Percentiles rank a stretch among this genome's conserved stretches.
These are phyloP conservation scores for Cordyceps cateniannulata DNA, from an alignment of 2,329 filamentous ascomycete genomes.

Conservation along the genomic window DNA sequence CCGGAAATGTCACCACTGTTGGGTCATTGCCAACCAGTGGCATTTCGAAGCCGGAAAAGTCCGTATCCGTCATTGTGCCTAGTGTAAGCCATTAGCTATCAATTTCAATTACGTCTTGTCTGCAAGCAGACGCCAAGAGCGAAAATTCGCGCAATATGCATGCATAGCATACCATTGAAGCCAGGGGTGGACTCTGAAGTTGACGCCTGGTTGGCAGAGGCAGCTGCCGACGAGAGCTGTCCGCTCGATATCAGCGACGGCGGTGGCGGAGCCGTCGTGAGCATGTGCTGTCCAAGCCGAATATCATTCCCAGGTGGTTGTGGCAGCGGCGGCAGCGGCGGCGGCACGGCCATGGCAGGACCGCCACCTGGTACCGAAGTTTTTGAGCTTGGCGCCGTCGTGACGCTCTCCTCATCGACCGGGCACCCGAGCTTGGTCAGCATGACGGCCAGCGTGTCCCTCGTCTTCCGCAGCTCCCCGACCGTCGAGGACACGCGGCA, in stretches of 20 bases:
- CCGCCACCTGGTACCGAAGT: background rate
- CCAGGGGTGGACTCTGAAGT: background rate
- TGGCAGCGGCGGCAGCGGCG: background rate
- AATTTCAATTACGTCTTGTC: background rate
- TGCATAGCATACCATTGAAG: background rate
- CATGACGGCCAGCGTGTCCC: constrained; percentile 39
- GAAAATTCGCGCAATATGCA: background rate
- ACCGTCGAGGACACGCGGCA: constrained; percentile 29
- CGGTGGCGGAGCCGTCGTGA: background rate
- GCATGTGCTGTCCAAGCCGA: background rate
- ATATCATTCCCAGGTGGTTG: background rate
- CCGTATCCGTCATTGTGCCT: background rate
- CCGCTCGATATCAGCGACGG: constrained; percentile 6
- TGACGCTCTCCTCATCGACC: constrained; percentile 14
- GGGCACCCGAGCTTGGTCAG: constrained; percentile 34
- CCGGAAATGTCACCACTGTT: constrained; percentile 6
- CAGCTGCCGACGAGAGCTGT: background rate
- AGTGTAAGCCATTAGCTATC: background rate
- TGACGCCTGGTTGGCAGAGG: background rate
- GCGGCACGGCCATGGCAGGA: background rate
- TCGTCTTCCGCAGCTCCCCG: constrained; percentile 39
- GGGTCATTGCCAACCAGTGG: constrained; percentile 3
- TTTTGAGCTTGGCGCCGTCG: background rate
- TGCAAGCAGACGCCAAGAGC: background rate
- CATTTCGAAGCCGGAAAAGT: background rate